phyloP scores from a whole-genome alignment of 768 basidiomycete species.

The Phaffia tasmanica region DNA sequence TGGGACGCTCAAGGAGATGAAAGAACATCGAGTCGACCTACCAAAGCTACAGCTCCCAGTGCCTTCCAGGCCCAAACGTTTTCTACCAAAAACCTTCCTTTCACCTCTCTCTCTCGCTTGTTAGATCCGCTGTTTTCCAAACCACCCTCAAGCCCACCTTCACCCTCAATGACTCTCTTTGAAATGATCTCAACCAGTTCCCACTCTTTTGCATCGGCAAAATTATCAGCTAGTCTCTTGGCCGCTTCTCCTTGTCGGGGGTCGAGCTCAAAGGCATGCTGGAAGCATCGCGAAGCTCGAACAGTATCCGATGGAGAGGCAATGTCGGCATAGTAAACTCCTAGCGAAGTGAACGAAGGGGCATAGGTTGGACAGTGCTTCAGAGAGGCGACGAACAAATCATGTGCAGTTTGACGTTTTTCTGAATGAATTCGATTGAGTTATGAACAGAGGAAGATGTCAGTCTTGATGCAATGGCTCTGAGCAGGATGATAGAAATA shows the following conservation, averaged over 20 bases:
- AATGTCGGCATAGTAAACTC: constrained; percentile 70
- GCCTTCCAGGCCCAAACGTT: constrained; percentile 99
- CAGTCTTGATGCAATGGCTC: neutral
- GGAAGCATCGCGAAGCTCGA: constrained; percentile 87
- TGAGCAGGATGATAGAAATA: neutral
- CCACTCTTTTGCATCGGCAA: constrained; percentile 90
- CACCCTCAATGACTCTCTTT: constrained; percentile 79
- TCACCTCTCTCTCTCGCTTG: constrained; percentile 21
- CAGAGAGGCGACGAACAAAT: constrained; percentile 65
- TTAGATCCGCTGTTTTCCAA: constrained; percentile 35
- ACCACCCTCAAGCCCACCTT: constrained; percentile 63
- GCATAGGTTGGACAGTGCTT: constrained; percentile 66
- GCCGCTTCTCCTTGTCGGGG: constrained; percentile 78
- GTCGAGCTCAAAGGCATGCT: constrained; percentile 96
- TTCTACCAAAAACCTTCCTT: constrained; percentile 30
- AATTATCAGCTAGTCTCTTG: constrained; percentile 67
- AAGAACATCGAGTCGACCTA: constrained; percentile 39
- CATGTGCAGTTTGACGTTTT: constrained; percentile 53
- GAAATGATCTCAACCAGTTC: constrained; percentile 91
- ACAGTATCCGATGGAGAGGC: constrained; percentile 62
- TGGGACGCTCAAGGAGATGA: neutral
- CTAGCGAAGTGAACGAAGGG: constrained; percentile 86
- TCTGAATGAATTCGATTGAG: neutral
- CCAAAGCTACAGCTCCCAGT: constrained; percentile 78
- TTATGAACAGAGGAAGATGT: neutral